Evolutionary conservation across 2,329 filamentous ascomycete genomes (phyloP), one percentile per base, ranked within the genome.

Genomic region (Colletotrichum magnum): DNA sequence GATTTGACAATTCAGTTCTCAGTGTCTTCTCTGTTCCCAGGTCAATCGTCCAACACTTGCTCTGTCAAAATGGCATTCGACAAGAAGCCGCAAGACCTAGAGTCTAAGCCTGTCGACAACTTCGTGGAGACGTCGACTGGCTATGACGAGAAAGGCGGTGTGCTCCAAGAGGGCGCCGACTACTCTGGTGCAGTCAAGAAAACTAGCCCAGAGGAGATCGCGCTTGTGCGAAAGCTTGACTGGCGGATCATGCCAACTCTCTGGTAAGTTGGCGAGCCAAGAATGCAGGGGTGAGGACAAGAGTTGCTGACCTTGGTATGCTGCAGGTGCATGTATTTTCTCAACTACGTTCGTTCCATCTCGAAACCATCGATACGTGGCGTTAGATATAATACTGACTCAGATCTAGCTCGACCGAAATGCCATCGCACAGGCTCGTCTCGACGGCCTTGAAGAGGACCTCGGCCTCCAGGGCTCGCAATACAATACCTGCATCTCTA

Each of bases 341-440:
- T 81, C 32, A 80, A 80, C 56, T 80, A 80, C 50, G 77, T 80
- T 47, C 53, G 77, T 59, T n/a, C 6, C 4, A 43, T 43, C 41
- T 36, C 32, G 7, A 7, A 9, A 5, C 2, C 2, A 6, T 4
- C 2, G 9, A n/a, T 6, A 5, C 6, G 21, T 16, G 0, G 15
- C 2, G 1, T 1, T 3, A 16, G 10, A 9, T 10, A 16, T 3
- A 5, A 5, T n/a, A 64, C 24, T 69, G n/a, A 65, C 54, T 1
- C n/a, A 13, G 48, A 47, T 7, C 5, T 60, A 79, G 75, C 76
- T 85, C n/a, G 85, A 88, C 70, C 78, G 84, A 16, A 87, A 87
- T 64, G 86, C 89, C 52, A 88, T 89, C 72, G 87, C 88, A 2
- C 85, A 87, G 24, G 88, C 88, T 4, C 80, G 84, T 21, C 74